Evolutionary conservation across 805 yeast species (phyloP).

Genomic region (Yarrowia divulgata): DNA sequence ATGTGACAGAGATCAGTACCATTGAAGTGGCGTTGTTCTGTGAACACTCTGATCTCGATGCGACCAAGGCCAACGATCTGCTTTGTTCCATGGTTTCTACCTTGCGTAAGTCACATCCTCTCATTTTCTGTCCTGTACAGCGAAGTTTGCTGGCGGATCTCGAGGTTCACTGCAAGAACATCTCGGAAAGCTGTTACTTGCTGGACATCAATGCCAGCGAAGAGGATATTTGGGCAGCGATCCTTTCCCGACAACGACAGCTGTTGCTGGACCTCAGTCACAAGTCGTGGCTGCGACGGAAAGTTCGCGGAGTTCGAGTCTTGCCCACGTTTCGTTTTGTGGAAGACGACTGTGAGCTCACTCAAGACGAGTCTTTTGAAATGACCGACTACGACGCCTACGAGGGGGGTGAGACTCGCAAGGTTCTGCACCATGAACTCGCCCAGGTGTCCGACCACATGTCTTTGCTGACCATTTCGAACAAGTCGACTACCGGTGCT

Average conservation of each 20-base stretch:
- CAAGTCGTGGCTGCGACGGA: not conserved
- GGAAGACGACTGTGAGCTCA: not conserved
- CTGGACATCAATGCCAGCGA: not conserved
- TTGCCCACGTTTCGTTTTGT: not conserved
- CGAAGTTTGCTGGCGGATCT: not conserved
- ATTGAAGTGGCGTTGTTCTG: conserved; percentile 17
- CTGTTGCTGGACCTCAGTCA: not conserved
- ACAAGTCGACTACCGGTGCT: not conserved
- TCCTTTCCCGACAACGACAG: not conserved
- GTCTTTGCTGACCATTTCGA: conserved; percentile 8
- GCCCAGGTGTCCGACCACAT: not conserved
- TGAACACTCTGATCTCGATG: not conserved
- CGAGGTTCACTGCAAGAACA: conserved; percentile 13
- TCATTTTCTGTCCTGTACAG: conserved; percentile 27
- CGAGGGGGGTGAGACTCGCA: not conserved
- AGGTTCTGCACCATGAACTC: not conserved
- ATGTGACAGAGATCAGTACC: not conserved
- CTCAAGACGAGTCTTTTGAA: conserved; percentile 21
- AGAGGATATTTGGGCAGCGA: not conserved
- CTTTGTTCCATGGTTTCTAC: not conserved
- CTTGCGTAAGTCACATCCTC: conserved; percentile 6
- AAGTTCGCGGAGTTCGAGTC: not conserved
- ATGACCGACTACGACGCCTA: conserved; percentile 6
- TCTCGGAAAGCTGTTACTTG: not conserved
- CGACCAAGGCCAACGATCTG: not conserved